Percentiles rank a stretch among this genome's conserved stretches.
These are phyloP conservation scores for Rubus parviflorus DNA, from an alignment of 306 rosid genomes.

Conservation along the genomic window DNA sequence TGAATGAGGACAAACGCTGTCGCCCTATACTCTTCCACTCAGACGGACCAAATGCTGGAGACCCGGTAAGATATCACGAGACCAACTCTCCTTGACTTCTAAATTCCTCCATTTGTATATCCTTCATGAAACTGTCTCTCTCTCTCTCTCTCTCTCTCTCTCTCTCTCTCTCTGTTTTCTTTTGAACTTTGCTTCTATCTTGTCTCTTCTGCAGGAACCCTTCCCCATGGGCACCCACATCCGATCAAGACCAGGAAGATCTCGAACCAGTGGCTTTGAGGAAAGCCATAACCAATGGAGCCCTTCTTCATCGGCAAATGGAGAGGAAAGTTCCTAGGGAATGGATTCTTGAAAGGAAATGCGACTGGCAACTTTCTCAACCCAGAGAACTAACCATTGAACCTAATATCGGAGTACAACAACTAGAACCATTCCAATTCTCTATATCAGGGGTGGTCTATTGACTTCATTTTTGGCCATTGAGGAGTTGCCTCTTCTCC, in stretches of 20 bases:
- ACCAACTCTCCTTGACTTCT: constrained; percentile 1
- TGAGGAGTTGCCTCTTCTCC: constrained; percentile 46
- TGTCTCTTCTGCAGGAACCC: constrained; percentile 60
- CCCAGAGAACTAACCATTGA: constrained; percentile 48
- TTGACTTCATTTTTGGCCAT: constrained; percentile 43
- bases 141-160: background rate
- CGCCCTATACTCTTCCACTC: constrained; percentile 88
- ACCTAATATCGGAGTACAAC: constrained; percentile 26
- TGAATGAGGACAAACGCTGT: constrained; percentile 82
- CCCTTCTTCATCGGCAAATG: constrained; percentile 44
- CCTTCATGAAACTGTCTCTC: background rate
- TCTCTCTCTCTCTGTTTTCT: background rate
- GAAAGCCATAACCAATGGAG: constrained; percentile 52
- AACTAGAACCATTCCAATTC: constrained; percentile 40
- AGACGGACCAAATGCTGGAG: constrained; percentile 87
- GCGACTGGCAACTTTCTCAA: constrained; percentile 37
- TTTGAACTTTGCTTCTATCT: background rate
- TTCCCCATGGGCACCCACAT: constrained; percentile 75
- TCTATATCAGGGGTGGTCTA: constrained; percentile 49
- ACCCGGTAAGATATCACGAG: constrained; percentile 55
- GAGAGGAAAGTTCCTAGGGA: constrained; percentile 60
- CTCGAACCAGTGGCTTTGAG: constrained; percentile 42
- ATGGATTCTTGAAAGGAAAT: constrained; percentile 39
- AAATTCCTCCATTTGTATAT: background rate
- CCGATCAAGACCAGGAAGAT: constrained; percentile 64